These are phyloP conservation scores for Claviceps spartinae DNA, from an alignment of 2,329 filamentous ascomycete genomes.

Conservation along the genomic window DNA sequence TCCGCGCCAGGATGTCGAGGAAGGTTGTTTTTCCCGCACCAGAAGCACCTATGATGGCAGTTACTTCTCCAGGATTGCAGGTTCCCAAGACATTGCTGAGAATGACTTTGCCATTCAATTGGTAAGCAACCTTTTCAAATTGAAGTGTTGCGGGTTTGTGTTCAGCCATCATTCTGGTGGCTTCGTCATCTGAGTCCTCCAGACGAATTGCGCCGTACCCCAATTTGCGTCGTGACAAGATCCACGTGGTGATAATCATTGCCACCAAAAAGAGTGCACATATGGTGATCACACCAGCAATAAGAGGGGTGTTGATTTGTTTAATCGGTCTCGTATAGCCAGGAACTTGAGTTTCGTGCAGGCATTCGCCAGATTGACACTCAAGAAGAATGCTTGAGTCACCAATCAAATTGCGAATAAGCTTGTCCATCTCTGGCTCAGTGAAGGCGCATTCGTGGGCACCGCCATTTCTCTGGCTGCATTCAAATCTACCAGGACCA, in stretches of 20 bases:
- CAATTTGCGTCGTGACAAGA: conserved; percentile 62
- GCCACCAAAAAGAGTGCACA: conserved; percentile 80
- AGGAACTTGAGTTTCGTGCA: conserved; percentile 84
- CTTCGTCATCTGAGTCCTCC: conserved; percentile 83
- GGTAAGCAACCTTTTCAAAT: conserved; percentile 80
- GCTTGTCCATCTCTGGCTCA: conserved; percentile 81
- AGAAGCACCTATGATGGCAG: conserved; percentile 96
- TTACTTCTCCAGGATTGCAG: conserved; percentile 88
- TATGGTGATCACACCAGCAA: conserved; percentile 81
- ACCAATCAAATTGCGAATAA: conserved; percentile 81
- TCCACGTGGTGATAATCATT: conserved; percentile 74
- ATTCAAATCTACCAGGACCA: conserved; percentile 76
- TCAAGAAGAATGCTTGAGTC: conserved; percentile 76
- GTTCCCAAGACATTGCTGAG: conserved; percentile 67
- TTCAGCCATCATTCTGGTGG: conserved; percentile 72
- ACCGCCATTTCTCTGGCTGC: conserved; percentile 50
- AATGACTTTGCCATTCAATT: conserved; percentile 77
- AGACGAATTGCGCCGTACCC: conserved; percentile 63
- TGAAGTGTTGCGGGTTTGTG: conserved; percentile 83
- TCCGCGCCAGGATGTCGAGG: conserved; percentile 85
- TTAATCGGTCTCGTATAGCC: conserved; percentile 82
- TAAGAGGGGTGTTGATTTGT: conserved; percentile 91
- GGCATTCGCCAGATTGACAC: conserved; percentile 79
- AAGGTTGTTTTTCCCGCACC: conserved; percentile 97
- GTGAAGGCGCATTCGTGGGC: conserved; percentile 64